Conservation (phyloP, 306 rosid species). For the Carpinus viminea region DNA sequence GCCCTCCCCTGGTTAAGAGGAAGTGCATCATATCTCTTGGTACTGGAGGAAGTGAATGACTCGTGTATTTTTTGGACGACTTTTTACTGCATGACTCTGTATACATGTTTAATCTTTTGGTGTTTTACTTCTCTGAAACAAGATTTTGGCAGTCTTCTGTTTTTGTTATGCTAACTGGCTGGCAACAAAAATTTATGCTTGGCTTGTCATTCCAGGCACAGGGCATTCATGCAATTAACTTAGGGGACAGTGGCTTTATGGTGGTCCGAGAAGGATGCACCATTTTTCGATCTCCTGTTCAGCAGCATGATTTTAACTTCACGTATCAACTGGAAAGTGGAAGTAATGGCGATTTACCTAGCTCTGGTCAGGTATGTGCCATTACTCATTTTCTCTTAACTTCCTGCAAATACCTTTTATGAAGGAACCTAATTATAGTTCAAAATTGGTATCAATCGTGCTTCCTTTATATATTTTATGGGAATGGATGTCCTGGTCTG, state of each 20-base stretch:
- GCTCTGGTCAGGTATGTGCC: constrained; percentile 91
- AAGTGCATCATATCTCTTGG: not conserved
- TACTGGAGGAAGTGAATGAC: not conserved
- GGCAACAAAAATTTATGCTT: constrained; percentile 26
- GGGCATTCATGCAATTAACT: constrained; percentile 79
- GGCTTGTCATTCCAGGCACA: constrained; percentile 45
- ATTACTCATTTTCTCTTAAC: constrained; percentile 1
- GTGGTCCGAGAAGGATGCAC: constrained; percentile 95
- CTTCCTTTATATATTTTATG: not conserved
- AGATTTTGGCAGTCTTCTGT: not conserved
- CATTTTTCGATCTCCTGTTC: constrained; percentile 85
- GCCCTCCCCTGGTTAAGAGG: not conserved
- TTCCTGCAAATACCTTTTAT: not conserved
- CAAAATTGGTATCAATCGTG: not conserved
- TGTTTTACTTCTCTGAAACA: not conserved
- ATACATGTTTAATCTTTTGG: not conserved
- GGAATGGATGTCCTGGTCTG: not conserved
- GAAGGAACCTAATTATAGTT: not conserved
- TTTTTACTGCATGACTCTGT: not conserved
- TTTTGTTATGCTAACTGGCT: constrained; percentile 6
- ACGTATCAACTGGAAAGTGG: constrained; percentile 89
- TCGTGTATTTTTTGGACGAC: not conserved
- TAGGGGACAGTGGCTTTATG: constrained; percentile 98
- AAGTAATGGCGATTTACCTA: constrained; percentile 80
- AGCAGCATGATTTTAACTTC: constrained; percentile 97